A percentile compares a stretch with the other conserved stretches of the same genome.
phyloP scores from a whole-genome alignment of 2,329 filamentous ascomycete genomes.

The Alternaria triticina region DNA sequence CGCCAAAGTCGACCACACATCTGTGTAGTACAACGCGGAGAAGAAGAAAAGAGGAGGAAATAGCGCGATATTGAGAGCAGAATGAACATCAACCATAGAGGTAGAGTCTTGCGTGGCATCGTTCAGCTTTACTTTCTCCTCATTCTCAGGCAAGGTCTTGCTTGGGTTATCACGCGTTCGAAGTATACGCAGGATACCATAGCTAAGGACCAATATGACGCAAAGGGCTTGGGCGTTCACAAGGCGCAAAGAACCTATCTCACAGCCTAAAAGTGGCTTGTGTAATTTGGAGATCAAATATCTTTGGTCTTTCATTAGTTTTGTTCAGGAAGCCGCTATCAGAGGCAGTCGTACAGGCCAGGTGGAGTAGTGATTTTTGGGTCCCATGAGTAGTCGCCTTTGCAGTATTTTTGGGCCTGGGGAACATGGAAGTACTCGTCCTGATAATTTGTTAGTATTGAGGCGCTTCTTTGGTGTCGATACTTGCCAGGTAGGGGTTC shows the following conservation, averaged over 20 bases:
- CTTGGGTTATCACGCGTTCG: conserved; percentile 7
- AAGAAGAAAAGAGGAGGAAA: conserved; percentile 97
- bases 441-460: conserved; percentile 52
- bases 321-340: conserved; percentile 12
- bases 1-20: conserved; percentile 78
- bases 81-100: conserved; percentile 57
- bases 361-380: conserved; percentile 97
- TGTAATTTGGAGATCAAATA: conserved; percentile 52
- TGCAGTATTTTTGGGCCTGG: conserved; percentile 87
- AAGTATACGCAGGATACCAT: conserved; percentile 29
- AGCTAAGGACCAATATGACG: conserved; percentile 41
- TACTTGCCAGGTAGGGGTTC: conserved; percentile 64
- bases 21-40: conserved; percentile 92
- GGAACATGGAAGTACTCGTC: conserved; percentile 90
- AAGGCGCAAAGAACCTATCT: conserved; percentile 45
- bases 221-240: conserved; percentile 49
- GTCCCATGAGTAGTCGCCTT: conserved; percentile 78
- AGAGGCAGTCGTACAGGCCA: conserved; percentile 63
- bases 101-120: conserved; percentile 37
- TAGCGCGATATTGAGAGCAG: conserved; percentile 77
- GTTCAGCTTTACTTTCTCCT: background rate
- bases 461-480: background rate
- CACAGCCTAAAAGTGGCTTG: conserved; percentile 49
- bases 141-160: background rate
- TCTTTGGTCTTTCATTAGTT: conserved; percentile 38